Conservation (phyloP, 2,329 filamentous ascomycete species). For the Pseudogymnoascus sp. region DNA sequence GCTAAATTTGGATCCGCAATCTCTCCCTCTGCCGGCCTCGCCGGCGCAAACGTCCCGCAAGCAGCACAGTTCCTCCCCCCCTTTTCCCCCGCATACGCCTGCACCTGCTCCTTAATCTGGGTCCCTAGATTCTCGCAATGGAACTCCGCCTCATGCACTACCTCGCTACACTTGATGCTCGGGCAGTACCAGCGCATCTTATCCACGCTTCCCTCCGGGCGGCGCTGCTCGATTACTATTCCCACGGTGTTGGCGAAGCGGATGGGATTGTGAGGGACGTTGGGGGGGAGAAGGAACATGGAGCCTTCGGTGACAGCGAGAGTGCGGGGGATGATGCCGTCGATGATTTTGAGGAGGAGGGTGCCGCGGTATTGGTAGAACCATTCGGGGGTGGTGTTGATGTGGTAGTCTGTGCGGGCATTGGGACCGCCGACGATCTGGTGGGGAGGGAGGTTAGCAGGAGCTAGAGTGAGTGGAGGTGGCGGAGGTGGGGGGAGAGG, state of each 20-base stretch:
- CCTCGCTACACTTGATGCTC: conserved; percentile 46
- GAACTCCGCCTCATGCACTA: conserved; percentile 82
- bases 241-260: conserved; percentile 92
- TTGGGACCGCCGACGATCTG: conserved; percentile 93
- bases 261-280: conserved; percentile 94
- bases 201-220: conserved; percentile 64
- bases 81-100: conserved; percentile 65
- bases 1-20: conserved; percentile 50
- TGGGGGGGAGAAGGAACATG: conserved; percentile 86
- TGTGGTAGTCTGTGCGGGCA: conserved; percentile 94
- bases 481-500: conserved; percentile 16
- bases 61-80: conserved; percentile 63
- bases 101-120: conserved; percentile 88
- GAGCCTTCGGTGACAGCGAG: conserved; percentile 86
- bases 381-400: conserved; percentile 93
- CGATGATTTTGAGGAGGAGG: conserved; percentile 90
- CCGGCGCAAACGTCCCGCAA: conserved; percentile 70
- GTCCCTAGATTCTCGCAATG: conserved; percentile 84
- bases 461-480: not conserved
- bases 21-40: conserved; percentile 51
- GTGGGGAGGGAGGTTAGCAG: conserved; percentile 1
- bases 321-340: conserved; percentile 64
- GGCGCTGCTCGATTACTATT: conserved; percentile 78
- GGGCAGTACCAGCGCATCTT: conserved; percentile 84
- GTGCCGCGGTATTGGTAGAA: conserved; percentile 94